Evolutionary conservation across 805 yeast genomes (phyloP).

Genomic region (Wickerhamomyces bovis): DNA sequence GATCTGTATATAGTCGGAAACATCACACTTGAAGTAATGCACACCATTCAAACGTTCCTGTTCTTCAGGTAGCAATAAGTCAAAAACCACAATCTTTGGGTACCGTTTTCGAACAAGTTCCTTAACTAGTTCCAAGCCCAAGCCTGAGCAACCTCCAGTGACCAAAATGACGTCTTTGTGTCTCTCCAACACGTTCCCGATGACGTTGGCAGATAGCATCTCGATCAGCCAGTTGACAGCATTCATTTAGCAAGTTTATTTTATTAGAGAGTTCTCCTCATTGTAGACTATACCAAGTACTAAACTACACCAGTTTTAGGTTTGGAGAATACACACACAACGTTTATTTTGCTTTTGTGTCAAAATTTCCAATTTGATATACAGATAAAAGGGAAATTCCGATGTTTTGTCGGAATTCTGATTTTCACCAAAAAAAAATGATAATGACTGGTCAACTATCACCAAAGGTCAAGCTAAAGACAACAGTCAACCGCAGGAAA

Average conservation of each 20-base stretch:
- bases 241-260: neutral
- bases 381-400: neutral
- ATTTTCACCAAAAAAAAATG: no score
- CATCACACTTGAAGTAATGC: constrained; percentile 62
- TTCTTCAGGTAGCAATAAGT: constrained; percentile 35
- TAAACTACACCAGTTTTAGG: neutral
- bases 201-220: constrained; percentile 24
- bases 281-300: neutral
- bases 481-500: neutral
- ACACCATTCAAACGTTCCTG: constrained; percentile 33
- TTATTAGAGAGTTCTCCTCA: no score
- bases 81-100: constrained; percentile 57
- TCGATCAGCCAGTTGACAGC: neutral
- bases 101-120: constrained; percentile 38
- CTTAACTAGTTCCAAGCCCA: constrained; percentile 60
- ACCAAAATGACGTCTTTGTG: constrained; percentile 57
- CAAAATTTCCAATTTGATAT: neutral
- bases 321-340: neutral
- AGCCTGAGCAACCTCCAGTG: constrained; percentile 82
- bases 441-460: no score
- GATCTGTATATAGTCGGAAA: constrained; percentile 46
- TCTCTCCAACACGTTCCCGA: constrained; percentile 51
- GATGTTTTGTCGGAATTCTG: neutral
- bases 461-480: neutral
- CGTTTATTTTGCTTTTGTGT: neutral